A percentile compares a stretch with the other conserved stretches of the same genome.
These are phyloP conservation scores for Micractinium conductrix DNA, from an alignment of 139 green algal species.

Conservation along the genomic window DNA sequence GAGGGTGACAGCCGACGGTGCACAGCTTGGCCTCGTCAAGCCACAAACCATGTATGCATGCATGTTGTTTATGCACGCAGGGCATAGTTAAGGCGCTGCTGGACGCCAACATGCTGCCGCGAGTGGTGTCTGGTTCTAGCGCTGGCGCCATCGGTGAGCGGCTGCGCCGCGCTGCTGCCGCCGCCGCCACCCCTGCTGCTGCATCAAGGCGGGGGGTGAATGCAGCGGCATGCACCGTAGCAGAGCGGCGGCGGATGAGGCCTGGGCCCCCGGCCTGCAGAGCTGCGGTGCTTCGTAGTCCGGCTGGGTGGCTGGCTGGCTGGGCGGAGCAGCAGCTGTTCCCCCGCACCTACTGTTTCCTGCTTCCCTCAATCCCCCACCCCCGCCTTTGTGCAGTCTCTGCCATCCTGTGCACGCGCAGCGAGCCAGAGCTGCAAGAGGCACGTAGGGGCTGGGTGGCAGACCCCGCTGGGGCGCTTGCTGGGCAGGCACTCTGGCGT, in stretches of 20 bases:
- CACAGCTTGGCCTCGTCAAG: not conserved
- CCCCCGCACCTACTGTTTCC: not conserved
- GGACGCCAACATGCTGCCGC: slow-evolving; percentile 88
- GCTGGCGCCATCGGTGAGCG: slow-evolving; percentile 86
- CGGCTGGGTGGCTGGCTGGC: too few relatives aligned
- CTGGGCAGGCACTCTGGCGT: too few relatives aligned
- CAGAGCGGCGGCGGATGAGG: too few relatives aligned
- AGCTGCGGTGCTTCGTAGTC: too few relatives aligned
- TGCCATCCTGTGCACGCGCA: slow-evolving; percentile 79
- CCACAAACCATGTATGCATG: not conserved
- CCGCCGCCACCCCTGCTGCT: too few relatives aligned
- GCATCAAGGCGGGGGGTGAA: not conserved
- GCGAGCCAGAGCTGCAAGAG: slow-evolving; percentile 78
- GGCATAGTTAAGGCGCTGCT: slow-evolving; percentile 80
- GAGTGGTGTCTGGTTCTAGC: slow-evolving; percentile 88
- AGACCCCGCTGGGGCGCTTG: too few relatives aligned
- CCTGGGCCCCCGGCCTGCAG: too few relatives aligned
- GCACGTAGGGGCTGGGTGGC: too few relatives aligned
- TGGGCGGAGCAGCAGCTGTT: too few relatives aligned
- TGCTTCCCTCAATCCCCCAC: too few relatives aligned
- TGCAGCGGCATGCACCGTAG: too few relatives aligned
- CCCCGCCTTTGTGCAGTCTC: slow-evolving; percentile 63
- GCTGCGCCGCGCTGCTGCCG: too few relatives aligned
- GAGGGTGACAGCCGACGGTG: not conserved
- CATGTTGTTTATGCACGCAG: slow-evolving; percentile 42